Evolutionary conservation across 352 stramenopile species (phyloP).

Genomic region (Lagenidium sp.): DNA sequence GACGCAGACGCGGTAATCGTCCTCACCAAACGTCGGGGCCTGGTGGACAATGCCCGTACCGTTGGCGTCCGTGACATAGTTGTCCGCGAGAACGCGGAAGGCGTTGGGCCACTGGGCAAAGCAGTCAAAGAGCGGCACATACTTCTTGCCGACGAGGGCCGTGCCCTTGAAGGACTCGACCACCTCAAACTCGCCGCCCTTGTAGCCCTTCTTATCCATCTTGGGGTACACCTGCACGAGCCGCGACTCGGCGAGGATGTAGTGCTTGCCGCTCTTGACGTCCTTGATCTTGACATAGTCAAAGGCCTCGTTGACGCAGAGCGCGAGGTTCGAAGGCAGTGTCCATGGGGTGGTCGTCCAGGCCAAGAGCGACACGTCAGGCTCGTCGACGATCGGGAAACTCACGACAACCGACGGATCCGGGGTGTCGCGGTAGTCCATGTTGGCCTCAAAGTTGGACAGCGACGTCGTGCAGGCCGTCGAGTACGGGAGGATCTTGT

Average conservation of each 20-base stretch:
- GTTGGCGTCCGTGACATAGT: slow-evolving; percentile 97
- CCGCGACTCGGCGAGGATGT: slow-evolving; percentile 91
- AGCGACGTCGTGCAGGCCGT: slow-evolving; percentile 97
- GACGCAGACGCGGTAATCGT: slow-evolving; percentile 99
- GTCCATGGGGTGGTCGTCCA: slow-evolving; percentile 99
- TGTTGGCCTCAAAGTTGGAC: slow-evolving; percentile 99
- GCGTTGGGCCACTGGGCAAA: slow-evolving; percentile 88
- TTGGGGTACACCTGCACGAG: slow-evolving; percentile 96
- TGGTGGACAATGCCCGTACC: slow-evolving; percentile 98
- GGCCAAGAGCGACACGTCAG: slow-evolving; percentile 84
- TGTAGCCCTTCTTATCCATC: slow-evolving; percentile 96
- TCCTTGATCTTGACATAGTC: slow-evolving; percentile 98
- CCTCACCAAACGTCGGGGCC: slow-evolving; percentile 98
- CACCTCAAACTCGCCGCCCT: slow-evolving; percentile 91
- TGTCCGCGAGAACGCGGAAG: slow-evolving; percentile 96
- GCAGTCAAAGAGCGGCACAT: slow-evolving; percentile 95
- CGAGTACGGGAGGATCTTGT: slow-evolving; percentile 99
- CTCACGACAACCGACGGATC: slow-evolving; percentile 97
- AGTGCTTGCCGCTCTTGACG: slow-evolving; percentile 84
- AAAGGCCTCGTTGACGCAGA: slow-evolving; percentile 96
- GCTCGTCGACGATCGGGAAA: slow-evolving; percentile 91
- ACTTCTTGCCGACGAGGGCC: slow-evolving; percentile 93
- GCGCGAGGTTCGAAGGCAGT: slow-evolving; percentile 96
- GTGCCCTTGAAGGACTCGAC: slow-evolving; percentile 88
- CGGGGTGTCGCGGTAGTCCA: slow-evolving; percentile 99